Conservation (phyloP, 1,139 yeast species). For the Hansenula anomala region DNA sequence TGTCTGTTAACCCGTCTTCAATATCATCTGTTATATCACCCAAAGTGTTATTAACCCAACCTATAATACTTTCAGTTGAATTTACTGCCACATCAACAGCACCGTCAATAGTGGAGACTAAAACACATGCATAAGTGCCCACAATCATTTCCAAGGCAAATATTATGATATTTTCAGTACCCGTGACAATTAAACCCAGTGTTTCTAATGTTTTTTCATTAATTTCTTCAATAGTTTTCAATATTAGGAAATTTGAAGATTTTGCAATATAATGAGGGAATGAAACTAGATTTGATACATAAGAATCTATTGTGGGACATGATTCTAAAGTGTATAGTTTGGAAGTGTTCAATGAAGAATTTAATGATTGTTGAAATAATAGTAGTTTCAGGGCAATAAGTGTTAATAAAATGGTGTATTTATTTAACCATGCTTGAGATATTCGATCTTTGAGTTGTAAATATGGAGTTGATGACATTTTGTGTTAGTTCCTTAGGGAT, state of each 20-base stretch:
- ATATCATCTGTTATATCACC: conserved; percentile 50
- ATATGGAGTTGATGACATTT: conserved; percentile 23
- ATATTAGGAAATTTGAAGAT: conserved; percentile 48
- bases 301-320: conserved; percentile 43
- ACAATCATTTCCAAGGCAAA: conserved; percentile 69
- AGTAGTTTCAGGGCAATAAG: conserved; percentile 45
- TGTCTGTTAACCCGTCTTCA: conserved; percentile 54
- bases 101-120: conserved; percentile 70
- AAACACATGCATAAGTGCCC: conserved; percentile 83
- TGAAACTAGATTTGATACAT: conserved; percentile 37
- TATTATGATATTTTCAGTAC: conserved; percentile 52
- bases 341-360: conserved; percentile 34
- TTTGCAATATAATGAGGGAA: conserved; percentile 54
- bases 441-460: conserved; percentile 41
- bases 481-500: too few relatives aligned
- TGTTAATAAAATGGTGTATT: conserved; percentile 41
- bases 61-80: conserved; percentile 58
- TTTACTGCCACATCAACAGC: conserved; percentile 70
- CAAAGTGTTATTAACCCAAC: conserved; percentile 57
- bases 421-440: conserved; percentile 57
- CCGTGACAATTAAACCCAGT: conserved; percentile 42
- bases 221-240: conserved; percentile 39
- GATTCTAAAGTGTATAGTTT: conserved; percentile 30
- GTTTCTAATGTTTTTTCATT: conserved; percentile 39
- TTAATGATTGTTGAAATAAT: conserved; percentile 41